Base-by-base conservation (phyloP, 306 rosid species). In the Castanospermum australe region DNA sequence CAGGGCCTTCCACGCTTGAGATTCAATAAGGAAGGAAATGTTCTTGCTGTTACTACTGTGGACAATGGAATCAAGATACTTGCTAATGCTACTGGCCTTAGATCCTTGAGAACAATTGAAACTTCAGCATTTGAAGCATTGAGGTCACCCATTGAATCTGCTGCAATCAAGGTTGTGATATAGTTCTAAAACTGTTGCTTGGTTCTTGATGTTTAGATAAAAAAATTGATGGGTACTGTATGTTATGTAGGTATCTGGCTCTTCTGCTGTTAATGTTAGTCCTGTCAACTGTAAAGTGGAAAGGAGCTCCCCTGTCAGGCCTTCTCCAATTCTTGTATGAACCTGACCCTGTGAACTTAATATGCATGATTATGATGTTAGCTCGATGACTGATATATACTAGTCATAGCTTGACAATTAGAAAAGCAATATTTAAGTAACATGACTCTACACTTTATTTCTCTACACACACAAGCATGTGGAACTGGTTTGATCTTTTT, bases 11-110 rank as follows among this genome's bases (percentile, higher is more conserved):
- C 97, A 57, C 87, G 86, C 74, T 76, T 91, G 86, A 93, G 90
- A 79, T 93, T 93, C 89, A 93, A 91, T 56, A 91, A 84, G 88
- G 98, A 93, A 70, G 95, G 98, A 62, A 91, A 88, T 87, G 89
- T 93, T 86, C 92, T 93, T 7, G 97, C 93, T 59, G 94, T 92
- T 76, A 87, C 92, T 64, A 93, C 97, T 10, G 77, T 44, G 35
- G 92, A 93, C 51, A 89, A 88, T 68, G 97, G 98, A 71, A 83
- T 93, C 64, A 92, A 91, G 85, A 85, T 93, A 44, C 95, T 93
- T 51, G 92, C 91, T 47, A 91, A 88, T 86, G 86, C 88, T 83
- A 61, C 55, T 78, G 96, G 98, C 71, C 82, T 84, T 61, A 88
- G 90, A 80, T 84, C 87, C 48, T 78, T 91, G 63, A 91, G 90